Evolutionary conservation across 257 asterid species (phyloP).

Genomic region (Cordia subcordata): DNA sequence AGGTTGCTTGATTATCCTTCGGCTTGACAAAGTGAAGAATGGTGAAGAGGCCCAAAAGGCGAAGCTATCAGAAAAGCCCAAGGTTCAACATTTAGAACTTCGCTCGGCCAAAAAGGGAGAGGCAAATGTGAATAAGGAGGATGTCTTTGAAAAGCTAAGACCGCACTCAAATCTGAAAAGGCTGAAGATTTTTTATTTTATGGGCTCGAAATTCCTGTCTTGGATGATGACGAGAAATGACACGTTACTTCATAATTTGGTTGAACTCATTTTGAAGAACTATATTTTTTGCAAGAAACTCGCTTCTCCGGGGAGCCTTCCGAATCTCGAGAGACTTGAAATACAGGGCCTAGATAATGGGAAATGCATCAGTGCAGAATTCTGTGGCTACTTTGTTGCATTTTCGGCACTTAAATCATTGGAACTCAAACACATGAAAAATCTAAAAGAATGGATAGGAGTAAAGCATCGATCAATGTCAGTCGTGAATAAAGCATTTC

Average conservation of each 20-base stretch:
- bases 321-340: slow-evolving; percentile 3
- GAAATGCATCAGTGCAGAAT: slow-evolving; percentile 9
- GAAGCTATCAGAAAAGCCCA: slow-evolving; percentile 9
- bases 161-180: slow-evolving; percentile 17
- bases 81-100: slow-evolving; percentile 9
- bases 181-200: slow-evolving; percentile 7
- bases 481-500: neutral
- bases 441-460: slow-evolving; percentile 12
- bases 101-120: slow-evolving; percentile 10
- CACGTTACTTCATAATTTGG: slow-evolving; percentile 4
- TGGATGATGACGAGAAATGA: slow-evolving; percentile 10
- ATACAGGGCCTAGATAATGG: slow-evolving; percentile 1
- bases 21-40: slow-evolving; percentile 18
- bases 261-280: slow-evolving; percentile 1
- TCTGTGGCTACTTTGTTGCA: slow-evolving; percentile 5
- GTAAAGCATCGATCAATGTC: neutral
- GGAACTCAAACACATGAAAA: neutral
- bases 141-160: slow-evolving; percentile 27
- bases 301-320: slow-evolving; percentile 24
- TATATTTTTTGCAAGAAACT: slow-evolving; percentile 9
- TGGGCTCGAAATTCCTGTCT: slow-evolving; percentile 14
- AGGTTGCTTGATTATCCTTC: slow-evolving; percentile 7
- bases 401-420: slow-evolving; percentile 17
- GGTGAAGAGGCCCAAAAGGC: slow-evolving; percentile 22
- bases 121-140: slow-evolving; percentile 1